A percentile compares a stretch with the other conserved stretches of the same genome.
Conservation (phyloP, 1,284 basidiomycete species). For the Rhodofomes roseus region DNA sequence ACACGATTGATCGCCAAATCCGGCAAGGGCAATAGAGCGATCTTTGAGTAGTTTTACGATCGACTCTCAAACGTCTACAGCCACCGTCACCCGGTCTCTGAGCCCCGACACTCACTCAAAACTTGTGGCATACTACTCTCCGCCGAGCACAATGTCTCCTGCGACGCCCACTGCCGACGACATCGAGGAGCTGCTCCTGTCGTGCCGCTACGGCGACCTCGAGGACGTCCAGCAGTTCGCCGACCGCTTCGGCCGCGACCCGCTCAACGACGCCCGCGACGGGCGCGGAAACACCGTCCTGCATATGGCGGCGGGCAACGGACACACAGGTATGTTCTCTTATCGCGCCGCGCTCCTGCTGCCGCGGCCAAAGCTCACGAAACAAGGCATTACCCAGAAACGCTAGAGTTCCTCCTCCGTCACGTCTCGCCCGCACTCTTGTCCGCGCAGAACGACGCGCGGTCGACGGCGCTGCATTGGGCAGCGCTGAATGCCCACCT, state of each 20-base stretch:
- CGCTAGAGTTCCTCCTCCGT: constrained; percentile 68
- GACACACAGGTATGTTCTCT: constrained; percentile 65
- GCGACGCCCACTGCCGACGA: constrained; percentile 52
- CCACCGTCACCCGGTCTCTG: background rate
- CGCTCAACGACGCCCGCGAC: constrained; percentile 58
- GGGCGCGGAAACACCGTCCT: constrained; percentile 75
- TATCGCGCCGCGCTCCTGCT: background rate
- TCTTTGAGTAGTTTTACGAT: background rate
- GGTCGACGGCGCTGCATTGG: constrained; percentile 86
- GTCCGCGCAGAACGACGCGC: constrained; percentile 58
- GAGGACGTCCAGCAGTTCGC: constrained; percentile 72
- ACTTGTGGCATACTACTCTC: background rate
- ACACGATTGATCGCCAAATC: no score
- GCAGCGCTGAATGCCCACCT: constrained; percentile 82
- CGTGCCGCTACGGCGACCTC: constrained; percentile 82
- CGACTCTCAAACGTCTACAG: background rate
- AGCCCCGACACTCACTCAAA: background rate
- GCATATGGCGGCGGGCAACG: constrained; percentile 86
- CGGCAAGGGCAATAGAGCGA: background rate
- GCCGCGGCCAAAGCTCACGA: constrained; percentile 30
- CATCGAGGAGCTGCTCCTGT: constrained; percentile 73
- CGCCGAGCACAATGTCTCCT: constrained; percentile 16
- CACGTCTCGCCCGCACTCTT: constrained; percentile 56
- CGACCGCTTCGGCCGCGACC: constrained; percentile 49
- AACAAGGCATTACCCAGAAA: constrained; percentile 53